A percentile compares a stretch with the other conserved stretches of the same genome.
These are phyloP conservation scores for Calamus simplicifolius DNA, from an alignment of 176 grass and related monocot species.

Conservation along the genomic window DNA sequence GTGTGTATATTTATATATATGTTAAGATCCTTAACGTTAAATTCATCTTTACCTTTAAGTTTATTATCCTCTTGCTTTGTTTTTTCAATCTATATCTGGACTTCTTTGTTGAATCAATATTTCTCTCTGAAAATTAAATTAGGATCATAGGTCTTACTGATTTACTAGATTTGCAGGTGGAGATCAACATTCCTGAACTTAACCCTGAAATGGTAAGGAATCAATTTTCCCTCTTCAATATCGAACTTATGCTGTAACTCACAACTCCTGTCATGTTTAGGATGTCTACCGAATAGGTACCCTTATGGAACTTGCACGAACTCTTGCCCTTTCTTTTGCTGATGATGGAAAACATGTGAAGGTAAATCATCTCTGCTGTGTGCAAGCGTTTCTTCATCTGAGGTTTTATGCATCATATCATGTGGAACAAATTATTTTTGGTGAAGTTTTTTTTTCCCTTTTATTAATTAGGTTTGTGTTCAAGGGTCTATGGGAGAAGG, in stretches of 20 bases:
- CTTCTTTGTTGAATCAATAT: background rate
- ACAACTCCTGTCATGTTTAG: conserved; percentile 29
- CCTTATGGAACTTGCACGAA: conserved; percentile 93
- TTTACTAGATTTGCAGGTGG: conserved; percentile 45
- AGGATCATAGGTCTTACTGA: background rate
- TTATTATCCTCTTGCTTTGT: too few species aligned
- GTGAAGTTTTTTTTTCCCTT: background rate
- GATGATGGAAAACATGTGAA: conserved; percentile 92
- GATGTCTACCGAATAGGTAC: conserved; percentile 98
- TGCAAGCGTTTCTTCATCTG: background rate
- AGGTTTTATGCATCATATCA: background rate
- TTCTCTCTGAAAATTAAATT: conserved; percentile 7
- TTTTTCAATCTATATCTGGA: background rate
- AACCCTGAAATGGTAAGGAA: conserved; percentile 93
- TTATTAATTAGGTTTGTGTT: conserved; percentile 73
- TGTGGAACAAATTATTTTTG: background rate
- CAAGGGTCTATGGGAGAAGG: conserved; percentile 99
- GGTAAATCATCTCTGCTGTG: conserved; percentile 34
- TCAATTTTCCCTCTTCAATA: conserved; percentile 7
- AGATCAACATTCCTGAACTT: conserved; percentile 98
- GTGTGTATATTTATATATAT: too few species aligned
- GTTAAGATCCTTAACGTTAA: too few species aligned
- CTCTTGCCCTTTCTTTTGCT: conserved; percentile 85
- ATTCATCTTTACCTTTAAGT: too few species aligned
- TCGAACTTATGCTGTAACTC: conserved; percentile 6